phyloP scores from a whole-genome alignment of 2,329 filamentous ascomycete species.

The Helminthosporium solani region DNA sequence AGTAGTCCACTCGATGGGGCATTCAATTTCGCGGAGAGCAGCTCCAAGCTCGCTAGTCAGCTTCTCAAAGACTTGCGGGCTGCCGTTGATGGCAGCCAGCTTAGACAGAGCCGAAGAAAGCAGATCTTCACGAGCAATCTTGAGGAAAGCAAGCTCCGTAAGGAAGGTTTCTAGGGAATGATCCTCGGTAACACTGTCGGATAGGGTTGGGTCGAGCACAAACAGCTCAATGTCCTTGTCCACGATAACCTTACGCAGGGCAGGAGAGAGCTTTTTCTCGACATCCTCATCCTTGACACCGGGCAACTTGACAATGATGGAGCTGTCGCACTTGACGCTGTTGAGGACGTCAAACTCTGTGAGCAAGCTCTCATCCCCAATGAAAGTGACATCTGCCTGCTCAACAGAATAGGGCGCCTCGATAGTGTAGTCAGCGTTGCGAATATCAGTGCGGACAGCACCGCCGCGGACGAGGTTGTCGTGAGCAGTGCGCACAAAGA shows the following conservation, averaged over 20 bases:
- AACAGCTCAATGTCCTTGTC: slow-evolving; percentile 71
- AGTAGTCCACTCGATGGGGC: slow-evolving; percentile 79
- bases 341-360: slow-evolving; percentile 73
- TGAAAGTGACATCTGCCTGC: slow-evolving; percentile 74
- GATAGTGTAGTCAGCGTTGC: slow-evolving; percentile 77
- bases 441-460: slow-evolving; percentile 78
- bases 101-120: slow-evolving; percentile 65
- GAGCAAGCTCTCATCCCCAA: slow-evolving; percentile 78
- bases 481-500: slow-evolving; percentile 59
- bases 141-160: slow-evolving; percentile 79
- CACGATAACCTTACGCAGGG: slow-evolving; percentile 69
- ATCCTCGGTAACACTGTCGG: slow-evolving; percentile 67
- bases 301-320: slow-evolving; percentile 72
- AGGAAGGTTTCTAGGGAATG: slow-evolving; percentile 64
- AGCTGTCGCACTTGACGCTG: slow-evolving; percentile 68
- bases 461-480: slow-evolving; percentile 73
- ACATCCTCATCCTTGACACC: slow-evolving; percentile 83
- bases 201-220: slow-evolving; percentile 70
- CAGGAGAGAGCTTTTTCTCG: slow-evolving; percentile 77
- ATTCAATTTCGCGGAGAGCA: slow-evolving; percentile 70
- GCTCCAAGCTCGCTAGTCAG: slow-evolving; percentile 62
- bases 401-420: slow-evolving; percentile 81
- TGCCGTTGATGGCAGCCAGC: slow-evolving; percentile 61
- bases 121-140: slow-evolving; percentile 68
- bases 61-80: slow-evolving; percentile 63